Base-by-base conservation (phyloP, 768 basidiomycete species). In the Cytidiella melzeri region DNA sequence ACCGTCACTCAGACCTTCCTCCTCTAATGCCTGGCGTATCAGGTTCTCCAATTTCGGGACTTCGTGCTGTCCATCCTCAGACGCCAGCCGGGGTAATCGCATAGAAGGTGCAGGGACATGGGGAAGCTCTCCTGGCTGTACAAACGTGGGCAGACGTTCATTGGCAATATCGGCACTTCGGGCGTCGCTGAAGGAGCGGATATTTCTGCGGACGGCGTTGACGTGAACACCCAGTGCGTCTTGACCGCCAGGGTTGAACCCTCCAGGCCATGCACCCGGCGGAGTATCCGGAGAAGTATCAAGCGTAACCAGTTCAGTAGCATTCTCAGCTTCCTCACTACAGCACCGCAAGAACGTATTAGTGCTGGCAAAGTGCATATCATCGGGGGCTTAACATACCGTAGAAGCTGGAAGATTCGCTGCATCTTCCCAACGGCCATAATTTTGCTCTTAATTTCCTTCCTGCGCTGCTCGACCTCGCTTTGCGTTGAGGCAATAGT, bases 361-460 rank as follows among this genome's bases (percentile, higher is more conserved):
- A n/a, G n/a, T n/a, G n/a, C n/a, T n/a, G n/a, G n/a, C n/a, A n/a
- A n/a, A n/a, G n/a, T n/a, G n/a, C n/a, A n/a, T n/a, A n/a, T n/a
- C n/a, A n/a, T n/a, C n/a, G n/a, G n/a, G n/a, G n/a, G n/a, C n/a
- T n/a, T n/a, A 28, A 67, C 84, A 59, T 52, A 92, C 90, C 92
- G 84, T 26, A 97, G 74, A 45, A 94, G 74, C 47, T 90, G 83
- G 73, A 94, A 95, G 41, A 96, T 84, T 28, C 84, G 72, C 51
- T 92, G 89, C 88, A 97, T 89, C 63, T 81, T 75, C 23, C 93
- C 94, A 50, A 97, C 91, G 0, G 89, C 91, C 56, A 92, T 68
- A 56, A 96, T 95, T 76, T 96, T 96, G 67, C 83, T 91, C 75
- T 87, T 92, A 71, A 97, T 94, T 57, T 80, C 75, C 57, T 89